Conservation (phyloP, 2,329 filamentous ascomycete genomes). For the Teratosphaeriaceae sp. region DNA sequence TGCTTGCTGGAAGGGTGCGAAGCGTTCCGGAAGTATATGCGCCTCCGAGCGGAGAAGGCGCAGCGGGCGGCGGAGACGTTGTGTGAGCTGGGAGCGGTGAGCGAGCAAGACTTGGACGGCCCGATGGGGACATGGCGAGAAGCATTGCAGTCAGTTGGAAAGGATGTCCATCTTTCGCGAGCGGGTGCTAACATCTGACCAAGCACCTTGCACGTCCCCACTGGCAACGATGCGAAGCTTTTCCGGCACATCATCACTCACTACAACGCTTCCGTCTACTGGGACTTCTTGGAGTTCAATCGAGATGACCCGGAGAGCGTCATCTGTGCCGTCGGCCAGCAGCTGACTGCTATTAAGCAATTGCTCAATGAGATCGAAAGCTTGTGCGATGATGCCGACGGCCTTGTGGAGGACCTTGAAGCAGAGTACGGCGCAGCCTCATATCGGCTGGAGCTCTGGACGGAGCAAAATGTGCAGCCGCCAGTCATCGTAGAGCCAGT, state of each 20-base stretch:
- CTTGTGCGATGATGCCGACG: conserved; percentile 1
- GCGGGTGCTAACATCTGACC: background rate
- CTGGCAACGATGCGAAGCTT: conserved; percentile 9
- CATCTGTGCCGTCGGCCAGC: conserved; percentile 3
- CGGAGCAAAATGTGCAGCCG: too few relatives aligned
- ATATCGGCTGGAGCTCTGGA: too few relatives aligned
- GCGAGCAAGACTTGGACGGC: conserved; percentile 1
- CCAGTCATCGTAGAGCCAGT: too few relatives aligned
- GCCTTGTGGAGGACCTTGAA: conserved; percentile 3
- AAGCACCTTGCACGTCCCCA: conserved; percentile 12
- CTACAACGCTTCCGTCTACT: conserved; percentile 7
- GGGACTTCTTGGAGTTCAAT: conserved; percentile 3
- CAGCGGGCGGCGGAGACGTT: conserved; percentile 3
- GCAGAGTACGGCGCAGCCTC: background rate
- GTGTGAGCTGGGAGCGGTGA: conserved; percentile 2
- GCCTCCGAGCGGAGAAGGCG: background rate
- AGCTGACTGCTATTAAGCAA: conserved; percentile 3
- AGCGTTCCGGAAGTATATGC: conserved; percentile 2
- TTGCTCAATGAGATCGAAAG: background rate
- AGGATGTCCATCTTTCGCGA: background rate
- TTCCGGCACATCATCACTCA: conserved; percentile 6
- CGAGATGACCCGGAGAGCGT: background rate
- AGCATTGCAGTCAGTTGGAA: background rate
- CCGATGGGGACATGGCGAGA: background rate
- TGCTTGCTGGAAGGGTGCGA: conserved; percentile 7